Evolutionary conservation across 768 basidiomycete species (phyloP), one percentile per base, ranked within the genome.

Genomic region (Ramaria rubella): DNA sequence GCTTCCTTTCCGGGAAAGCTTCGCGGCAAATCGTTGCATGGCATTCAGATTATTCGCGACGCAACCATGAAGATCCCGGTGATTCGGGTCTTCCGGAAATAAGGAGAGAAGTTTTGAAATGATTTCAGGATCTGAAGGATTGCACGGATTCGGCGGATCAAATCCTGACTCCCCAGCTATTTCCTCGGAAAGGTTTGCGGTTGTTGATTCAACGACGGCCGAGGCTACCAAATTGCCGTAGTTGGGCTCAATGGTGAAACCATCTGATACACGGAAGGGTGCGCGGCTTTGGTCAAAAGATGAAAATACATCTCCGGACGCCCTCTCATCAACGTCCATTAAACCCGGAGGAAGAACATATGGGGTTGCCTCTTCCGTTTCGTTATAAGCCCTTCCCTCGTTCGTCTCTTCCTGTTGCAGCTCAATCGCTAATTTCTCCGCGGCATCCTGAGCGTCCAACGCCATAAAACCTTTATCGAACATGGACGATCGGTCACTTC

Each of bases 91-190:
- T 7, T 74, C 70, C 51, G 79, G 81, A 58, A 83, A 77, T 56
- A 77, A 77, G 3, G 83, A 80, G 23, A 98, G 74, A 9, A 94
- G 67, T 0, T 78, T 74, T 0, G 79, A 74, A 23, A 91, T 63
- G 53, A 90, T 81, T 1, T 80, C 68, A 4, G 79, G 76, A 59
- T 90, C 85, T 63, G 86, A 88, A 3, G 94, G 88, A 68, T 90
- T 86, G 74, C 93, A 95, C 5, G 94, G 93, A 63, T 95, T 94
- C 2, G 85, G 77, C 19, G 89, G 84, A 58, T 76, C 79, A 74
- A 90, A 89, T 36, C 78, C 75, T 4, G 83, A 80, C 46, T 78
- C 76, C 34, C 81, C 70, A 11, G 79, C 78, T 11, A 90, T 69
- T 1, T 82, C 81, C 60, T 89, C 86, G 1, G 76, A 73, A 42